Conservation (phyloP, 2,329 filamentous ascomycete genomes). For the Lojkania enalia region DNA sequence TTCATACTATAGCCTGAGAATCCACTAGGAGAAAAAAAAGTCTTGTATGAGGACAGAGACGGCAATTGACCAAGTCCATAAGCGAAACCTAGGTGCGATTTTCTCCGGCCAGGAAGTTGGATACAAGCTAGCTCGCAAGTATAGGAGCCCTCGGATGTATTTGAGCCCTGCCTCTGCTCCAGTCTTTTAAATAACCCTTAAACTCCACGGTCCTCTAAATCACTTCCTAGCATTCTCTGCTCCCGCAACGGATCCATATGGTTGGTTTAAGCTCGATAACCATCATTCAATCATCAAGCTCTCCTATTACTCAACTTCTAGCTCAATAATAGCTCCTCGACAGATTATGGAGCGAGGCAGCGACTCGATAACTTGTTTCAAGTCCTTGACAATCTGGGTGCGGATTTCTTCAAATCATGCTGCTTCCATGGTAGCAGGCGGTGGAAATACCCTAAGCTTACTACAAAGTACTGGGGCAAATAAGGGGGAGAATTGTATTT, state of each 20-base stretch:
- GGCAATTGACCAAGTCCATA: not conserved
- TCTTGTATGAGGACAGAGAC: not conserved
- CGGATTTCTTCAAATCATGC: constrained; percentile 6
- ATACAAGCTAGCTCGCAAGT: constrained; percentile 1
- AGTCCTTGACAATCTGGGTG: constrained; percentile 4
- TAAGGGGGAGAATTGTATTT: no score
- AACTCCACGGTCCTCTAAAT: constrained; percentile 6
- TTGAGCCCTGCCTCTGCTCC: constrained; percentile 3
- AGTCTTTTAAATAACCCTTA: constrained; percentile 4
- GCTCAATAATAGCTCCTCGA: constrained; percentile 6
- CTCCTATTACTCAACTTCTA: constrained; percentile 13
- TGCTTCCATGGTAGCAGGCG: constrained; percentile 1
- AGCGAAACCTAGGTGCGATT: not conserved
- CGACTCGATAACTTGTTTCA: constrained; percentile 4
- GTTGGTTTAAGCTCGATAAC: constrained; percentile 7
- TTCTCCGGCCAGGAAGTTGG: not conserved
- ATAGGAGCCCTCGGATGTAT: constrained; percentile 9
- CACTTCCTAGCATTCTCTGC: constrained; percentile 6
- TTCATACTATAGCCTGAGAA: constrained; percentile 6
- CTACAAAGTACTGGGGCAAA: constrained; percentile 9
- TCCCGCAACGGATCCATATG: constrained; percentile 16
- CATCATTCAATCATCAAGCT: not conserved
- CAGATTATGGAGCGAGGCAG: constrained; percentile 1
- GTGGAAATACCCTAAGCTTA: constrained; percentile 6
- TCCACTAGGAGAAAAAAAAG: not conserved